Evolutionary conservation across 371 early-diverging fungal genomes (phyloP).

Genomic region (Rhizopus stolonifer): DNA sequence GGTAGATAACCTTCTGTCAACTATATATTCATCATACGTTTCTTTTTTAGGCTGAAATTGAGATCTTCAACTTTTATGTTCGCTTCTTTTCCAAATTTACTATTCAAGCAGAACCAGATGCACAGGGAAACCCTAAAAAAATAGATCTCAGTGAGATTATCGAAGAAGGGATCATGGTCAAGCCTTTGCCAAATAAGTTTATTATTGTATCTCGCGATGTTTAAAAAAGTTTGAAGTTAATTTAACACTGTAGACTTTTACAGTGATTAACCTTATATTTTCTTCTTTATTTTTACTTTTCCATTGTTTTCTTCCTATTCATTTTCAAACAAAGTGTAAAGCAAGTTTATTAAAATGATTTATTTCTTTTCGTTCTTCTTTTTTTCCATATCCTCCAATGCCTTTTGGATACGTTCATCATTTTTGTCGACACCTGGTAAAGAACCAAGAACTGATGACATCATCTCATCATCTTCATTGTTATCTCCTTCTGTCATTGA

Average conservation of each 20-base stretch:
- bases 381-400: constrained; percentile 58
- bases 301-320: too few relatives aligned
- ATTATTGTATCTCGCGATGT: neutral
- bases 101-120: constrained; percentile 3
- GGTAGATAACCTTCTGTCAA: neutral
- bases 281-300: too few relatives aligned
- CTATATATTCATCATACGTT: neutral
- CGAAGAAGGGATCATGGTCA: constrained; percentile 1
- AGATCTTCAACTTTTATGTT: constrained; percentile 12
- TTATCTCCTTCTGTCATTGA: constrained; percentile 68
- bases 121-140: neutral
- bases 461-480: constrained; percentile 46
- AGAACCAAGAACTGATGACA: constrained; percentile 73
- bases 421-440: constrained; percentile 88
- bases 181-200: constrained; percentile 1
- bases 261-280: too few relatives aligned
- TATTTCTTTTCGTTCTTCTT: constrained; percentile 50
- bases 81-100: constrained; percentile 7
- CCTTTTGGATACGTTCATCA: constrained; percentile 83
- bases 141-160: too few relatives aligned
- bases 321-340: too few relatives aligned
- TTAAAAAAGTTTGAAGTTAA: too few relatives aligned
- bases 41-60: constrained; percentile 9
- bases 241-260: too few relatives aligned
- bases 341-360: neutral